phyloP scores from a whole-genome alignment of 495 filamentous ascomycete species.

The Podospora comata region DNA sequence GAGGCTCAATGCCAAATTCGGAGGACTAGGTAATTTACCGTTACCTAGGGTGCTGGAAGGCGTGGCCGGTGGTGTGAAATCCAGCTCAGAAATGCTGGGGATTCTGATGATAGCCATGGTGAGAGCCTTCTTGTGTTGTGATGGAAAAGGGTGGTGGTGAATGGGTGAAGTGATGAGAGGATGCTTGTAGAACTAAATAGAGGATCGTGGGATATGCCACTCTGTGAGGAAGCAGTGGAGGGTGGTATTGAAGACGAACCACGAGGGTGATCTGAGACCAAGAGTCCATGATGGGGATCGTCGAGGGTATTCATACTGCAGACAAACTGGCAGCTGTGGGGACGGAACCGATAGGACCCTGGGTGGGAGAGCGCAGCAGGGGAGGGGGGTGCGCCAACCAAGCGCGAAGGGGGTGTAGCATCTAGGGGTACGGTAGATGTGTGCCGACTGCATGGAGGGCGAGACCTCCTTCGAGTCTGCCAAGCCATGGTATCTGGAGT shows the following conservation, averaged over 20 bases:
- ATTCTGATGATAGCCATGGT: neutral
- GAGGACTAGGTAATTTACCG: neutral
- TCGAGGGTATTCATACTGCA: conserved; percentile 5
- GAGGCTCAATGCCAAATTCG: neutral
- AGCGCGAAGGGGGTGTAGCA: neutral
- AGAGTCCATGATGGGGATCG: conserved; percentile 13
- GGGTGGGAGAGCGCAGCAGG: neutral
- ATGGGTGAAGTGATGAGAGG: neutral
- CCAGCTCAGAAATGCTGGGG: neutral
- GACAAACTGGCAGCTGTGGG: neutral
- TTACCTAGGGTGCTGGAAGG: neutral
- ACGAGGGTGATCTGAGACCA: conserved; percentile 9
- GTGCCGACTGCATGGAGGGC: neutral
- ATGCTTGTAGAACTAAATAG: neutral
- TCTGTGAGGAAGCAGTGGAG: neutral
- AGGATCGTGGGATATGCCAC: neutral
- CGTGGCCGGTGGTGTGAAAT: neutral
- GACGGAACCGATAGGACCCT: neutral
- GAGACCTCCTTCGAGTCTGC: neutral
- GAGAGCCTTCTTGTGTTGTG: neutral
- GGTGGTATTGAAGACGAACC: neutral
- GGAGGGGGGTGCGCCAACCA: neutral
- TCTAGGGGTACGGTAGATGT: neutral
- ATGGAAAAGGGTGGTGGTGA: neutral
- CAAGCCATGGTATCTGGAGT: neutral